These are phyloP conservation scores for Crepidotus sp. DNA, from an alignment of 1,284 basidiomycete genomes.

Conservation along the genomic window DNA sequence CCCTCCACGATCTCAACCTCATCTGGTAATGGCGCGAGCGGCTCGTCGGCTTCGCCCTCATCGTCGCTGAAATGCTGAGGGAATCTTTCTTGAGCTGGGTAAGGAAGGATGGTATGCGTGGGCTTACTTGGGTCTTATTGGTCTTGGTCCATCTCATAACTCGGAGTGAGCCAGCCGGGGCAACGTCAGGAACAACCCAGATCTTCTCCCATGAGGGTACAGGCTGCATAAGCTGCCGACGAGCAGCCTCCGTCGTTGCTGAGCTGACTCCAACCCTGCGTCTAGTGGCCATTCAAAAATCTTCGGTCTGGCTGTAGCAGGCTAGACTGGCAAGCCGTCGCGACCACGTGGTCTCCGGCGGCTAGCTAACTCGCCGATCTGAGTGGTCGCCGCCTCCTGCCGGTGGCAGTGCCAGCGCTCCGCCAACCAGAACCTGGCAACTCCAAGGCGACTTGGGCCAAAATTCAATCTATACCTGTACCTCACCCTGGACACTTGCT, in stretches of 20 bases:
- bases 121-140: conserved; percentile 57
- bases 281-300: conserved; percentile 51
- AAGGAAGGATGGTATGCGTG: neutral
- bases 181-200: conserved; percentile 50
- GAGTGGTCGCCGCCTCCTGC: too few relatives aligned
- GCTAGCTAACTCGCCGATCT: too few relatives aligned
- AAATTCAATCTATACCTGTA: too few relatives aligned
- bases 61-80: conserved; percentile 75
- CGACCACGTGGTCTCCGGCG: too few relatives aligned
- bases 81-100: conserved; percentile 10
- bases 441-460: too few relatives aligned
- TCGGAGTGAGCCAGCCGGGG: conserved; percentile 49
- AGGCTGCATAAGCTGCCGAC: conserved; percentile 72
- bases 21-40: conserved; percentile 67
- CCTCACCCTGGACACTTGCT: too few relatives aligned
- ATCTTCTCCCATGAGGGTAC: conserved; percentile 71
- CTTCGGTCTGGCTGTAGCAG: too few relatives aligned
- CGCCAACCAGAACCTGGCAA: too few relatives aligned
- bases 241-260: conserved; percentile 67
- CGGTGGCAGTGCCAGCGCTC: too few relatives aligned
- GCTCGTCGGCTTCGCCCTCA: conserved; percentile 65
- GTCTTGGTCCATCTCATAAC: conserved; percentile 69
- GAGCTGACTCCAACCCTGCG: conserved; percentile 66
- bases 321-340: too few relatives aligned
- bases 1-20: conserved; percentile 59